Base-by-base conservation (phyloP, 2,329 filamentous ascomycete species). In the Calonectria honghensis region DNA sequence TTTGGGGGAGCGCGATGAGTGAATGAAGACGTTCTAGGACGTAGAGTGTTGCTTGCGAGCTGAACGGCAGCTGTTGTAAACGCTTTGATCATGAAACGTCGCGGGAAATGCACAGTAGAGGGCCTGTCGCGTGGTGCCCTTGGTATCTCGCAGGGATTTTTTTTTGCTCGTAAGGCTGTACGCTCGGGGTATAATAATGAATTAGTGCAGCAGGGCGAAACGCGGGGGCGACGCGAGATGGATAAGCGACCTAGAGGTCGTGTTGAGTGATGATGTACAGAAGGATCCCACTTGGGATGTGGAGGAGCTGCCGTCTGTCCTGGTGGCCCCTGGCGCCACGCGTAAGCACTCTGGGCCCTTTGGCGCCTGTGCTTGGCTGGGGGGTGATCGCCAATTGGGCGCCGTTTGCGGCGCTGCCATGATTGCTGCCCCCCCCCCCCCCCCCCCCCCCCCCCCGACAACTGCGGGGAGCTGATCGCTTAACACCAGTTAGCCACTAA, bases 301-400 rank as follows among this genome's bases (percentile, higher is more conserved):
- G 59, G 52, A 66, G 71, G 65, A 73, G 37, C 50, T 54, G 50
- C 72, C 31, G 57, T 32, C 29, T 32, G 35, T 20, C 51, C 20
- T 41, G 35, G 24, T 4, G 52, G 39, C 59, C 72, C 64, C 64
- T 74, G 51, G 70, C 73, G 70, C 73, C 70, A 73, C 73, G 63
- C 54, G 64, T 72, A 63, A 74, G 65, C 65, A 68, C 57, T 63
- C 27, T 63, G 57, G 57, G 57, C 31, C 57, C 24, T 63, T 39
- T 63, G 57, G 57, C 35, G 57, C 35, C 57, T 29, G n/a, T 61
- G 57, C 32, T 39, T 61, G n/a, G 27, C 18, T 6, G 20, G 57
- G 35, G 35, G 35, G 54, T 20, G 57, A 39, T 39, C 57, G 57
- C 35, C 37, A 61, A 61, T 61, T 41, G 57, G 57, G 35, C 32